phyloP scores from a whole-genome alignment of 129 eudicot genomes.

The Tagetes patula region DNA sequence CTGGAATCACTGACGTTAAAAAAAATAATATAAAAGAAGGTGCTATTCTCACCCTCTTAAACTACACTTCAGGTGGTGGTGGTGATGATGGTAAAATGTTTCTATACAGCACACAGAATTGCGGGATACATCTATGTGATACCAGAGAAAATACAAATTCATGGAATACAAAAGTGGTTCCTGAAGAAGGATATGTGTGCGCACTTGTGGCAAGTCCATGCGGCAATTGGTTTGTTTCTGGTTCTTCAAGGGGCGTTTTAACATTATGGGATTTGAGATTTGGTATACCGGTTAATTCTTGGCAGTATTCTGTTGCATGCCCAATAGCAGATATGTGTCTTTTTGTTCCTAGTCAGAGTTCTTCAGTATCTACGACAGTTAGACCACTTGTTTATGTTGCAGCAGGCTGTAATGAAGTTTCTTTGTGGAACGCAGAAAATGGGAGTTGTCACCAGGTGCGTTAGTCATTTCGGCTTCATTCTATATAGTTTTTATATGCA shows the following conservation, averaged over 20 bases:
- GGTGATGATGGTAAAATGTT: constrained; percentile 55
- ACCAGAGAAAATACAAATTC: constrained; percentile 56
- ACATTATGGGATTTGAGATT: constrained; percentile 97
- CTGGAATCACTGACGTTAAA: constrained; percentile 81
- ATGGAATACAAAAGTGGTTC: constrained; percentile 66
- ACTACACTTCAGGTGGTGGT: constrained; percentile 68
- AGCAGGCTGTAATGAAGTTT: constrained; percentile 94
- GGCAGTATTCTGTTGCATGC: constrained; percentile 74
- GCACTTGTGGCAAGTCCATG: constrained; percentile 84
- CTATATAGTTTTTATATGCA: neutral
- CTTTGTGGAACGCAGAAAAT: constrained; percentile 96
- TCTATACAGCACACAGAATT: constrained; percentile 85
- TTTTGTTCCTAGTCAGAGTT: constrained; percentile 57
- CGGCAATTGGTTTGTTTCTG: constrained; percentile 97
- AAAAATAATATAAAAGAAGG: constrained; percentile 67
- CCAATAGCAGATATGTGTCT: constrained; percentile 82
- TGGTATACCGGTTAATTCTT: constrained; percentile 83
- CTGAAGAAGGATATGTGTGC: constrained; percentile 82
- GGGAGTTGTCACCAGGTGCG: constrained; percentile 97
- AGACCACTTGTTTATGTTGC: constrained; percentile 98
- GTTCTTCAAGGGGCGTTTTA: constrained; percentile 92
- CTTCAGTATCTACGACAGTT: constrained; percentile 55
- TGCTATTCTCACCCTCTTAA: constrained; percentile 64
- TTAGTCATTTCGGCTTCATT: neutral
- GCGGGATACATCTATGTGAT: constrained; percentile 84